Conservation (phyloP, 306 rosid genomes). For the Fragaria nilgerrensis region DNA sequence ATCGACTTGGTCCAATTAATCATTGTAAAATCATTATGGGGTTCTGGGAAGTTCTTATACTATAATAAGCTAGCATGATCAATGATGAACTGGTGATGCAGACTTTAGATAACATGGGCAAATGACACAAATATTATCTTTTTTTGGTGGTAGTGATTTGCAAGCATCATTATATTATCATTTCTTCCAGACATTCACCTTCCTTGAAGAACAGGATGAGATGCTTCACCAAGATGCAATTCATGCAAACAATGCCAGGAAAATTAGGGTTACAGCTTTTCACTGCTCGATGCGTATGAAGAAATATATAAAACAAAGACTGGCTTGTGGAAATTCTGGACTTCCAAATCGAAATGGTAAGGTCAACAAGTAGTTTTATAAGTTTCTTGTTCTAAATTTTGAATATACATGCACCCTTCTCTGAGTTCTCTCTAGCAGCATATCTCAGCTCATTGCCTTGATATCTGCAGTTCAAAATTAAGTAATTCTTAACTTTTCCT, state of each 20-base stretch:
- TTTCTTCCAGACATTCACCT: background rate
- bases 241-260: background rate
- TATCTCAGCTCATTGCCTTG: background rate
- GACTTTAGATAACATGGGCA: conserved; percentile 1
- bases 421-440: background rate
- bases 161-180: background rate
- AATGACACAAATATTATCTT: background rate
- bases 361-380: conserved; percentile 3
- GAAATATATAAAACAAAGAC: background rate
- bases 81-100: background rate
- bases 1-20: background rate
- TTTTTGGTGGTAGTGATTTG: background rate
- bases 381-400: background rate
- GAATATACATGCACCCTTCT: background rate
- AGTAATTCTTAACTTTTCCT: background rate
- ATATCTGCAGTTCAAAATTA: background rate
- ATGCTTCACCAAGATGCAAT: background rate
- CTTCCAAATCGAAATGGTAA: background rate
- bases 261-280: background rate
- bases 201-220: background rate
- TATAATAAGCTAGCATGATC: background rate
- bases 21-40: background rate
- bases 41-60: background rate
- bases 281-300: background rate
- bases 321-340: conserved; percentile 3